Conservation (phyloP, 2,329 filamentous ascomycete species). For the Drechslerella dactyloides region DNA sequence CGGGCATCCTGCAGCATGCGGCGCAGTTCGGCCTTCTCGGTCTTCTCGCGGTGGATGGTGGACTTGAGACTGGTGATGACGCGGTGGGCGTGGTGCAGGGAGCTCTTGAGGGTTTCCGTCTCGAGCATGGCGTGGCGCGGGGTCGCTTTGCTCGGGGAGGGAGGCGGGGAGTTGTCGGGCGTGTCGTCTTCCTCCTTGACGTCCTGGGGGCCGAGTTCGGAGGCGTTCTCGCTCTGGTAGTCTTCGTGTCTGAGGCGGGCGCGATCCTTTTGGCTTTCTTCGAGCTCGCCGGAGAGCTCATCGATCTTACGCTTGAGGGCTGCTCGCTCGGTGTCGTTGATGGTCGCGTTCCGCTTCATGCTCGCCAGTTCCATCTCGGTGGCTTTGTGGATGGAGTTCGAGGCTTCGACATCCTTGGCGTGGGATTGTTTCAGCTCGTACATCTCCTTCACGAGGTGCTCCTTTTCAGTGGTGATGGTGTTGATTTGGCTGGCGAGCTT, state of each 20-base stretch:
- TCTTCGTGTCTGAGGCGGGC: conserved; percentile 73
- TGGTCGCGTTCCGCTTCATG: conserved; percentile 77
- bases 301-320: conserved; percentile 83
- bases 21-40: conserved; percentile 93
- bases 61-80: conserved; percentile 96
- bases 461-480: conserved; percentile 75
- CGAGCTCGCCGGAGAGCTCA: conserved; percentile 68
- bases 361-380: conserved; percentile 81
- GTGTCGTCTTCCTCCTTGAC: conserved; percentile 68
- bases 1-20: conserved; percentile 93
- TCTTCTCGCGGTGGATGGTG: conserved; percentile 96
- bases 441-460: conserved; percentile 77
- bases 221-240: conserved; percentile 66
- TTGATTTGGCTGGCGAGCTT: conserved; percentile 77
- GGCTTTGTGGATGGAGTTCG: conserved; percentile 72
- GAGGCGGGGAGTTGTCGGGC: conserved; percentile 86
- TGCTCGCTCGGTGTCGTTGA: conserved; percentile 78
- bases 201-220: conserved; percentile 69
- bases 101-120: conserved; percentile 92
- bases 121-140: conserved; percentile 91
- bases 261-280: conserved; percentile 53
- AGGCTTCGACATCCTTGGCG: conserved; percentile 77
- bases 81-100: conserved; percentile 88
- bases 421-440: conserved; percentile 85
- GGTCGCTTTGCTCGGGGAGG: conserved; percentile 88